Base-by-base conservation (phyloP, 768 basidiomycete species). In the Cantharellus cinnabarinus region DNA sequence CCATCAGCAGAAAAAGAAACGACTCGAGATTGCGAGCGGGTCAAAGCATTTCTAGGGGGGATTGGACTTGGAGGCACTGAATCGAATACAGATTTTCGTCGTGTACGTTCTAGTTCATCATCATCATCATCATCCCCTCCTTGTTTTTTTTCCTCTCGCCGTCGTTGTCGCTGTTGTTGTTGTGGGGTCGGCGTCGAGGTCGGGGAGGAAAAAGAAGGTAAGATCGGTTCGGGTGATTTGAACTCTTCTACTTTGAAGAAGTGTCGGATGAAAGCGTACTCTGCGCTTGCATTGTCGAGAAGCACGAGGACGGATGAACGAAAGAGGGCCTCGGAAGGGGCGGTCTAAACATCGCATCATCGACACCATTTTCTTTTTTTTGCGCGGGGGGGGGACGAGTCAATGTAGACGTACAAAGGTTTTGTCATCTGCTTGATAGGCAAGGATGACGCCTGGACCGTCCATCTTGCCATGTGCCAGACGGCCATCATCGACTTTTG, bases 251-350 rank as follows among this genome's bases (percentile, higher is more conserved):
- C 64, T 3, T 77, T 73, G 72, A 98, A 98, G 73, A 99, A 98
- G 0, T 80, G 72, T 5, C 80, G 79, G 56, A 95, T 70, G 65
- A 98, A 98, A 1, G 81, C 75, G 70, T 91, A 94, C 71, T 98
- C 94, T 38, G 90, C 80, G 1, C 86, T 86, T 2, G 88, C 83
- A 66, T 99, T 98, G 72, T 97, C 91, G 78, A 94, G 82, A 61
- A 98, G 79, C 57, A 95, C 93, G 57, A 98, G 73, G 54, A 90
- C 72, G 35, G 89, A 72, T 0, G 93, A 94, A 35, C 94, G 81
- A 62, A 89, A 75, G 34, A 97, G 73, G 0, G 83, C 83, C 71
- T 98, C 95, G 1, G 83, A 68, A 0, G 85, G 79, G 64, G 85
- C 83, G 79, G 79, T 87, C 93, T 85, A 68, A 55, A 42, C 29